Base-by-base conservation (phyloP, 1,139 yeast species). In the Ashbya aceris region DNA sequence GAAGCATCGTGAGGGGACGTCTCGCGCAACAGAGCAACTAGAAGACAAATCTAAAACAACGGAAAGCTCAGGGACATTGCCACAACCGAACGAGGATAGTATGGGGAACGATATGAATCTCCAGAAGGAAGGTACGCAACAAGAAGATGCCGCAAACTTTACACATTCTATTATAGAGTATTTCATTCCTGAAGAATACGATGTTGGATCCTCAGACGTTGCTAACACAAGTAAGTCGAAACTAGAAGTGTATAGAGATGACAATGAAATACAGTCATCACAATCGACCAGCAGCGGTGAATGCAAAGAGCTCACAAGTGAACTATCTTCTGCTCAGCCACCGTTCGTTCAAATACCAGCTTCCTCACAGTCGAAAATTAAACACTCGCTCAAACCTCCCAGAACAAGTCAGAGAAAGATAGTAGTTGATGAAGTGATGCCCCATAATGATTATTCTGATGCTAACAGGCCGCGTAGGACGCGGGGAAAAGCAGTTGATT, bases 401-500 rank as follows among this genome's bases (percentile, higher is more conserved):
- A 58, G 57, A 40, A 54, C 50, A 11, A 53, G 50, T 39, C 52
- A 53, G 13, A 64, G 56, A 41, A 56, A 60, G 37, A 34, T 34
- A 6, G 46, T 58, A 0, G 51, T 57, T 17, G 67, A 65, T 41
- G 71, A 67, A 43, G 58, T 62, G 8, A 62, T 65, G 64, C 69
- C 71, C 7, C 52, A 51, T 34, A 52, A 61, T 11, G 48, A 50
- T 11, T 47, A 49, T 11, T 50, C 48, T 23, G 39, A 50, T 20
- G 48, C 51, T 7, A 45, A 55, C 1, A 54, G 66, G 42, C 44
- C 62, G 23, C 59, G 71, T 45, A 61, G 76, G 47, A 66, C 77
- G 5, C 60, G 74, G 33, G 69, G 77, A 3, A 73, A 71, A 50
- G 69, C 73, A 8, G 76, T 84, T 6, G 78, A 78, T 55, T 85